Evolutionary conservation across 139 green algal species (phyloP).

Genomic region (Gonium pectorale): DNA sequence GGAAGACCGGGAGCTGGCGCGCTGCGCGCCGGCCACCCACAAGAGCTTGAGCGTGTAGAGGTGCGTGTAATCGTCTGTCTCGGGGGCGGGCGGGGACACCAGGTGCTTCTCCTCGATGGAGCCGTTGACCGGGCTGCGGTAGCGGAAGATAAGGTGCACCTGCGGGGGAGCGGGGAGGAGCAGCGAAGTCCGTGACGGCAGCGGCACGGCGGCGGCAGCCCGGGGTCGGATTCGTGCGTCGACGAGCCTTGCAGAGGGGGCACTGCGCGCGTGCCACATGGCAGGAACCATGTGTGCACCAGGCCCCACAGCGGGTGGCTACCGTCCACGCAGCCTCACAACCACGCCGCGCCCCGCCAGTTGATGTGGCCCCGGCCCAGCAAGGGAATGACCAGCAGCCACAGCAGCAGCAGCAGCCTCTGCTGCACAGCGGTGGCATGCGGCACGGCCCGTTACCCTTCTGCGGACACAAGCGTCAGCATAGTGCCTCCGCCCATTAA

Average conservation of each 20-base stretch:
- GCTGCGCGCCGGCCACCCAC: background rate
- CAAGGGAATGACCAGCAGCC: no score
- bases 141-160: conserved; percentile 94
- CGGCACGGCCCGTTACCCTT: no score
- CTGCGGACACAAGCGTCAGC: background rate
- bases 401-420: no score
- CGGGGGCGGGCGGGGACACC: conserved; percentile 71
- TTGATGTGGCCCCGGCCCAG: no score
- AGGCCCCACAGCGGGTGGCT: no score
- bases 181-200: background rate
- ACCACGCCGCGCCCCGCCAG: no score
- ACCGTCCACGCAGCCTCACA: no score
- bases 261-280: no score
- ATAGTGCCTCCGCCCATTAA: background rate
- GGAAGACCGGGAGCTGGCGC: conserved; percentile 69
- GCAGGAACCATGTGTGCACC: no score
- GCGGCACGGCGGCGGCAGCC: background rate
- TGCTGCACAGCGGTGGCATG: no score
- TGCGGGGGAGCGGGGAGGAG: conserved; percentile 25
- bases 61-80: conserved; percentile 72
- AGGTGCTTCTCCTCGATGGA: conserved; percentile 93
- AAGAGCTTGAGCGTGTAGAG: conserved; percentile 79
- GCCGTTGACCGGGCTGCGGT: conserved; percentile 78
- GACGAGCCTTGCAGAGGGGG: no score
- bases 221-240: background rate